These are phyloP conservation scores for Phaeolepiota aurea DNA, from an alignment of 768 basidiomycete species.

Conservation along the genomic window DNA sequence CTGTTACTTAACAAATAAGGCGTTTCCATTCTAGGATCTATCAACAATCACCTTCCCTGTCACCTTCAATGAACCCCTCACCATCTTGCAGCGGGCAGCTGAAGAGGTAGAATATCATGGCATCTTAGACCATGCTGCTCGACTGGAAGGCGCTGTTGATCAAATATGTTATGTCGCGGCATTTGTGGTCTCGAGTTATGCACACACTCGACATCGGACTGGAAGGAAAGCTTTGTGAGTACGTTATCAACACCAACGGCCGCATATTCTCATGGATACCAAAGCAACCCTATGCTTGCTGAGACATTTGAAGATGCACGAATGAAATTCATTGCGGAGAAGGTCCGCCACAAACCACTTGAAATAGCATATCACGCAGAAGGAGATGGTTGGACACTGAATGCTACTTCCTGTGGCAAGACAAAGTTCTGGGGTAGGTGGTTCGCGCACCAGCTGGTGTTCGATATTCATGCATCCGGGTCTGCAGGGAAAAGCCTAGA, in stretches of 20 bases:
- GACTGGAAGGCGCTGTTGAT: constrained; percentile 47
- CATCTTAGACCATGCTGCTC: constrained; percentile 59
- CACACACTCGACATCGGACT: constrained; percentile 70
- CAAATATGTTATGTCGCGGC: constrained; percentile 74
- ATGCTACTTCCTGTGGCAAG: constrained; percentile 70
- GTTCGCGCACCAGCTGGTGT: constrained; percentile 1
- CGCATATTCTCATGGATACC: constrained; percentile 6
- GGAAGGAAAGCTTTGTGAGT: constrained; percentile 86
- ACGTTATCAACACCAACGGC: constrained; percentile 2
- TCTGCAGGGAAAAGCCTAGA: constrained; percentile 78
- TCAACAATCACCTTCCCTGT: constrained; percentile 82
- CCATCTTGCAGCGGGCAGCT: constrained; percentile 71
- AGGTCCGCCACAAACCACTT: constrained; percentile 79
- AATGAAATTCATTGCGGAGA: constrained; percentile 80
- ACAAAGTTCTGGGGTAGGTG: constrained; percentile 86
- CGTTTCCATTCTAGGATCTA: constrained; percentile 54
- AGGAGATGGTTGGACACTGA: constrained; percentile 68
- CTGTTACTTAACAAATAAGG: constrained; percentile 1
- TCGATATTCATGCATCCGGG: constrained; percentile 9
- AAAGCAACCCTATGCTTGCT: constrained; percentile 78
- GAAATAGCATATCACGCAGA: constrained; percentile 83
- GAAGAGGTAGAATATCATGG: constrained; percentile 79
- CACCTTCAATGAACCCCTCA: constrained; percentile 83
- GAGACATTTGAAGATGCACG: constrained; percentile 83
- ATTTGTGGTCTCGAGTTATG: constrained; percentile 79